phyloP scores from a whole-genome alignment of 306 rosid species.

The Argentina anserina region DNA sequence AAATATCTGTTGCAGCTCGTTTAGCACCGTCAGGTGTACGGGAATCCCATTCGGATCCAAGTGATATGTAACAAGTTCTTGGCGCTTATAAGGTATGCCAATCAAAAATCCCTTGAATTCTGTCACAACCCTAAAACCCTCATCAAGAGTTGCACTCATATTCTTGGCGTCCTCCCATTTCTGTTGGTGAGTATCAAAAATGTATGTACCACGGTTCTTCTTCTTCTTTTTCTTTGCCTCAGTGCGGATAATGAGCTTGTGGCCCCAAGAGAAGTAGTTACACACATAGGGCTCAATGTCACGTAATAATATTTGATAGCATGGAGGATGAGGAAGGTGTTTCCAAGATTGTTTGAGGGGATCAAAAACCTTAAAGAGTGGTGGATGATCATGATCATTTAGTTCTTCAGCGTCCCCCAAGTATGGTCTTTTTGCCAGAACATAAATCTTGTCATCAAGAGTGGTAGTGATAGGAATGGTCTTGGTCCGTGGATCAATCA shows the following conservation, averaged over 20 bases:
- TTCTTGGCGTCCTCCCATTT: background rate
- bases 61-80: background rate
- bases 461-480: background rate
- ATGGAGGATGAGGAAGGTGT: background rate
- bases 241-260: background rate
- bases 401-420: background rate
- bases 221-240: background rate
- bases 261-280: background rate
- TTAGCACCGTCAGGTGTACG: background rate
- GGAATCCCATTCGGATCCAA: background rate
- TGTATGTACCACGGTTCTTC: background rate
- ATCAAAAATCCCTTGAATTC: background rate
- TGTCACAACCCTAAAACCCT: background rate
- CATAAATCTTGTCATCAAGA: background rate
- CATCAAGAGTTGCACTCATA: background rate
- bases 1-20: background rate
- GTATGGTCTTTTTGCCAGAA: conserved; percentile 1
- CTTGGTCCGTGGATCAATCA: background rate
- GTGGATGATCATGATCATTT: background rate
- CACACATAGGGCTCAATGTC: background rate
- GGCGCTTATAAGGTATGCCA: background rate
- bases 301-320: background rate
- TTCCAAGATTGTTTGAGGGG: background rate
- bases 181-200: background rate
- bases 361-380: conserved; percentile 1